Evolutionary conservation across 2,329 filamentous ascomycete genomes (phyloP).

Genomic region (Aaosphaeria pasadenensis): DNA sequence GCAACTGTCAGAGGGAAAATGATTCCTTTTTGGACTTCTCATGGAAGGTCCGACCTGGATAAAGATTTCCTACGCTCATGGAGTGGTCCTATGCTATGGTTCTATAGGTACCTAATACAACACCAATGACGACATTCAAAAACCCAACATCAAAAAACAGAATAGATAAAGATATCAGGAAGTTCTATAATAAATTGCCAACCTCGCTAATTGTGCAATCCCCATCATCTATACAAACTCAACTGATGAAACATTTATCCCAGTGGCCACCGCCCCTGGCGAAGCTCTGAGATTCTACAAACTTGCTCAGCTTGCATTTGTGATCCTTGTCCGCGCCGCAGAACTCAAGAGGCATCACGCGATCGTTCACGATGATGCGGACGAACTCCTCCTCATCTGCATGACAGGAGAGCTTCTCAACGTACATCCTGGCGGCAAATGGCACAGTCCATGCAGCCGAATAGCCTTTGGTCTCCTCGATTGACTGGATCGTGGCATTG

Average conservation of each 20-base stretch:
- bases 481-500: conserved; percentile 47
- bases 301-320: conserved; percentile 66
- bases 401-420: conserved; percentile 79
- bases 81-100: too few species aligned
- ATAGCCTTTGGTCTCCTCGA: conserved; percentile 61
- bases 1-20: too few species aligned
- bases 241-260: conserved; percentile 54
- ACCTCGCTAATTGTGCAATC: too few species aligned
- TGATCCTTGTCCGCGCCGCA: conserved; percentile 71
- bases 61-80: too few species aligned
- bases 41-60: too few species aligned
- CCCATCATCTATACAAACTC: too few species aligned
- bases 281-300: conserved; percentile 74
- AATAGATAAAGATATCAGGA: too few species aligned
- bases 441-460: conserved; percentile 77
- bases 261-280: conserved; percentile 70
- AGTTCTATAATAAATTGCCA: too few species aligned
- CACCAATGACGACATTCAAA: too few species aligned
- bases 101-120: too few species aligned
- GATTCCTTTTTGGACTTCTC: too few species aligned
- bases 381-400: conserved; percentile 66
- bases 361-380: conserved; percentile 78
- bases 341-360: conserved; percentile 68
- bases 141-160: too few species aligned
- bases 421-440: conserved; percentile 76